phyloP scores from a whole-genome alignment of 345 rosid species.

The Leavenworthia alabamica region DNA sequence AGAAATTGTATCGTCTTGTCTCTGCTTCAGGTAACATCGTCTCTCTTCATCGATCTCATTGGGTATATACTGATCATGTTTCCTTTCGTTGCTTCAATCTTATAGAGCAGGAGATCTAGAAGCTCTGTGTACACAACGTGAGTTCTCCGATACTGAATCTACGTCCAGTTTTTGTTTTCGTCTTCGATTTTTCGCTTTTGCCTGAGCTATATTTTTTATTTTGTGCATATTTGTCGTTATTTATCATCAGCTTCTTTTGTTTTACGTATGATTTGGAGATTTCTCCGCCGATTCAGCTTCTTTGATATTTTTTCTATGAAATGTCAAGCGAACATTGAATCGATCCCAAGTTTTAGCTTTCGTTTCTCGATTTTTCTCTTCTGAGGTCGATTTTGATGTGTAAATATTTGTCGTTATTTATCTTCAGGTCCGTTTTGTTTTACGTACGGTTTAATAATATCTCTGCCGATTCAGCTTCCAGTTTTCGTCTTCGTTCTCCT shows the following conservation, averaged over 20 bases:
- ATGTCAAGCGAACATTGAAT: no score
- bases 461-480: not conserved
- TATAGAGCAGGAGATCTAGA: slow-evolving; percentile 26
- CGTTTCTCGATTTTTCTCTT: not conserved
- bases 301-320: not conserved
- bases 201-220: not conserved
- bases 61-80: not conserved
- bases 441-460: not conserved
- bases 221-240: not conserved
- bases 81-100: not conserved
- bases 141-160: not conserved
- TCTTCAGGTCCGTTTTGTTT: not conserved
- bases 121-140: slow-evolving; percentile 23
- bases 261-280: not conserved
- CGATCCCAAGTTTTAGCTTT: no score
- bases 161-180: not conserved
- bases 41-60: not conserved
- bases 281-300: not conserved
- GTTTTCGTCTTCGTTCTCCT: not conserved
- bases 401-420: not conserved
- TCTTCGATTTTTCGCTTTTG: not conserved
- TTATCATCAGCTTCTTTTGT: not conserved
- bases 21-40: slow-evolving; percentile 18
- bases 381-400: not conserved
- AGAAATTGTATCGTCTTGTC: slow-evolving; percentile 8